Evolutionary conservation across 352 stramenopile genomes (phyloP).

Genomic region (Phytophthora sojae): DNA sequence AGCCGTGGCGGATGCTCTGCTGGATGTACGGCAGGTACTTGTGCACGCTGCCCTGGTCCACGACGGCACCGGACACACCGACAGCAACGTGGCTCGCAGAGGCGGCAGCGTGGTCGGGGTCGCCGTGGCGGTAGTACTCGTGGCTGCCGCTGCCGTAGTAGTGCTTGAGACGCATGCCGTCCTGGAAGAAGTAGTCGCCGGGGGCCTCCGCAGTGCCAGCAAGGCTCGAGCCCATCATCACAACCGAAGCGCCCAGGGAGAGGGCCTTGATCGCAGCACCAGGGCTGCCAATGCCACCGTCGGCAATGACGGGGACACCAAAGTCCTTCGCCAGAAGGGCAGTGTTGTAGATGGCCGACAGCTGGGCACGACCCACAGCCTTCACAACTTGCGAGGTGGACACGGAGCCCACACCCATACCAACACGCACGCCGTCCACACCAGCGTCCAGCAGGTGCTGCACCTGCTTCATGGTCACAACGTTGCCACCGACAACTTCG

Average conservation of each 20-base stretch:
- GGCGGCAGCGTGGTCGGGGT: constrained; percentile 79
- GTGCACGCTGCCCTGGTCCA: constrained; percentile 98
- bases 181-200: constrained; percentile 99
- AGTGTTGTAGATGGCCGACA: constrained; percentile 98
- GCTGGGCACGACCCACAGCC: constrained; percentile 97
- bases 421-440: constrained; percentile 98
- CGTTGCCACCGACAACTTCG: constrained; percentile 98
- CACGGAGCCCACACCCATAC: constrained; percentile 99
- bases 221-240: constrained; percentile 99
- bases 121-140: constrained; percentile 75
- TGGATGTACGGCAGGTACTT: constrained; percentile 98
- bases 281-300: constrained; percentile 97
- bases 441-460: constrained; percentile 97
- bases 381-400: constrained; percentile 99
- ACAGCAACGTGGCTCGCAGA: constrained; percentile 96
- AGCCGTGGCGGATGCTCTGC: constrained; percentile 96
- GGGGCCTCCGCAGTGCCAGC: constrained; percentile 97
- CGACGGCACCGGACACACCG: constrained; percentile 96
- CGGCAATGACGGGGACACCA: constrained; percentile 97
- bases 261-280: constrained; percentile 98
- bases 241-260: constrained; percentile 94
- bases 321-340: constrained; percentile 93
- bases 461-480: constrained; percentile 97
- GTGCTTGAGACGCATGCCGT: constrained; percentile 98
- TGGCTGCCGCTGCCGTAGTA: constrained; percentile 99